A percentile compares a stretch with the other conserved stretches of the same genome.
These are phyloP conservation scores for Starmera dryadoides DNA, from an alignment of 805 yeast genomes.

Conservation along the genomic window DNA sequence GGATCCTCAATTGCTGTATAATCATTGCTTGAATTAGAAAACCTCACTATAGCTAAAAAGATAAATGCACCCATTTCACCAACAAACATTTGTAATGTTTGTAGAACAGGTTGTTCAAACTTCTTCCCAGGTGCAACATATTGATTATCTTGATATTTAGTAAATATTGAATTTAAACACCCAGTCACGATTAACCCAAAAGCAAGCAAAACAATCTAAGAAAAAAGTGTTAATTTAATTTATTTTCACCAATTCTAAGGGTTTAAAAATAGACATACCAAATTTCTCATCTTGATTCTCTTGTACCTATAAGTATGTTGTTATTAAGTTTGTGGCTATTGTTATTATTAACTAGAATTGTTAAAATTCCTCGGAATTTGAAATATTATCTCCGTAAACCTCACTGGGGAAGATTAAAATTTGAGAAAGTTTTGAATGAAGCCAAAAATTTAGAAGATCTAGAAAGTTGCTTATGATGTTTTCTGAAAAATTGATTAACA, in stretches of 20 bases:
- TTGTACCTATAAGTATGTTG: too few relatives aligned
- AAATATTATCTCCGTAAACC: too few relatives aligned
- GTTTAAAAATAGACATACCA: too few relatives aligned
- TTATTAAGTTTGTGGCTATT: too few relatives aligned
- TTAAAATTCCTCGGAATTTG: too few relatives aligned
- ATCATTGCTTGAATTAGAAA: background rate
- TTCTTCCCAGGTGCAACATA: conserved; percentile 45
- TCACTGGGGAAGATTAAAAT: too few relatives aligned
- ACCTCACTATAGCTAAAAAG: conserved; percentile 26
- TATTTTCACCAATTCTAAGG: conserved; percentile 1
- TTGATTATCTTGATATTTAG: conserved; percentile 72
- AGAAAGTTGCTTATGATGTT: too few relatives aligned
- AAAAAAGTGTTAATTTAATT: background rate
- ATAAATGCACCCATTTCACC: conserved; percentile 55
- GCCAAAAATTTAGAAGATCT: too few relatives aligned
- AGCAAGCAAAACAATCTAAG: conserved; percentile 10
- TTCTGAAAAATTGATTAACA: too few relatives aligned
- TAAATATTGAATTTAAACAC: conserved; percentile 63
- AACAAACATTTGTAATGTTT: conserved; percentile 74
- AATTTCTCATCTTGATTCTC: too few relatives aligned
- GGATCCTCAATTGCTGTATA: background rate
- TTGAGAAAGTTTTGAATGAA: too few relatives aligned
- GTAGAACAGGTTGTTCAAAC: conserved; percentile 75
- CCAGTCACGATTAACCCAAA: conserved; percentile 61
- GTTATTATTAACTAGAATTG: too few relatives aligned